phyloP scores from a whole-genome alignment of 164 flowering plant species.

The Magnolia kwangsiensis region DNA sequence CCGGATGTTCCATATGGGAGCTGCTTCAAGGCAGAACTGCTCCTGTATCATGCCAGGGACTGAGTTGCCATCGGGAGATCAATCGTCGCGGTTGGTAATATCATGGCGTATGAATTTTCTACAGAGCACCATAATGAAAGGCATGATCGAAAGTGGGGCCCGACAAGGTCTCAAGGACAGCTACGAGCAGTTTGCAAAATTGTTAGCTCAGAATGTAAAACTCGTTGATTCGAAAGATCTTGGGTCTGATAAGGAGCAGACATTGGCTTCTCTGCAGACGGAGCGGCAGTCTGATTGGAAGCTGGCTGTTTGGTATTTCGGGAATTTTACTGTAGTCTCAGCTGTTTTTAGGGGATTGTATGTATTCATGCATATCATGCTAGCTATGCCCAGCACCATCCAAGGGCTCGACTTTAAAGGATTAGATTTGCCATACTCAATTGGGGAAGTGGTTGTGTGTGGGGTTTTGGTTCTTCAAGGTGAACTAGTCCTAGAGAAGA shows the following conservation, averaged over 20 bases:
- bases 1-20: constrained; percentile 86
- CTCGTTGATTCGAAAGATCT: constrained; percentile 56
- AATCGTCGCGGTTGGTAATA: constrained; percentile 61
- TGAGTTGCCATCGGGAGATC: constrained; percentile 72
- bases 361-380: constrained; percentile 60
- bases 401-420: constrained; percentile 97
- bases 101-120: constrained; percentile 91
- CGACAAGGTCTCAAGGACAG: constrained; percentile 80
- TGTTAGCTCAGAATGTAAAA: constrained; percentile 54
- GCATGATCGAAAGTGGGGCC: constrained; percentile 92
- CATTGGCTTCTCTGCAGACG: constrained; percentile 72
- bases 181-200: constrained; percentile 48
- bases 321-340: constrained; percentile 69
- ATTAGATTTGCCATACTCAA: constrained; percentile 90
- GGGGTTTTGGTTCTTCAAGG: constrained; percentile 80
- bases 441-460: constrained; percentile 81
- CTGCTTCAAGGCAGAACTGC: constrained; percentile 67
- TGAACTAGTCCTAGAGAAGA: constrained; percentile 53
- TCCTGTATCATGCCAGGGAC: constrained; percentile 82
- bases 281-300: constrained; percentile 79
- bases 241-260: constrained; percentile 67
- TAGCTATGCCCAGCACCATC: constrained; percentile 52
- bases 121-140: constrained; percentile 93
- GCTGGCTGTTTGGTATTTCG: constrained; percentile 71
- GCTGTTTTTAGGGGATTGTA: constrained; percentile 61